A percentile compares a stretch with the other conserved stretches of the same genome.
Evolutionary conservation across 2,329 filamentous ascomycete species (phyloP).

Genomic region (Xylariaceae sp.): DNA sequence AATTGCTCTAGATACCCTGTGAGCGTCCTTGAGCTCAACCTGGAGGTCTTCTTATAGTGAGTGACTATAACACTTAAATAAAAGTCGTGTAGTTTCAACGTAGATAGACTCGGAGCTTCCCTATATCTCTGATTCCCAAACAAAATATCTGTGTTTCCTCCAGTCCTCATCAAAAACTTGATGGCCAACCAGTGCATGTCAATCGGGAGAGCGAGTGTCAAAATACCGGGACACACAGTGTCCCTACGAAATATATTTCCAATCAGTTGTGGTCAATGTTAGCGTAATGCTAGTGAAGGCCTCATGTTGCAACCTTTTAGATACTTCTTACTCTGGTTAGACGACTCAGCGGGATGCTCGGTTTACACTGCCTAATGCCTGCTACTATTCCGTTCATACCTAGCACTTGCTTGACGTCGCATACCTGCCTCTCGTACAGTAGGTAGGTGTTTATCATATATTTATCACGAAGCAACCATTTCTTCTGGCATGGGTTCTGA

Average conservation of each 20-base stretch:
- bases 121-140: not conserved
- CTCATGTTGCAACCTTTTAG: not conserved
- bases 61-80: not conserved
- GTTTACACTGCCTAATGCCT: too few species aligned
- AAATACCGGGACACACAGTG: not conserved
- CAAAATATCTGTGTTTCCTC: not conserved
- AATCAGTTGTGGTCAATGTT: not conserved
- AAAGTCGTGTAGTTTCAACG: not conserved
- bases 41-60: slow-evolving; percentile 78
- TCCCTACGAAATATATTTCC: not conserved
- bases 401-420: too few species aligned
- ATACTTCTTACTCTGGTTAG: not conserved
- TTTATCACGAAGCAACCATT: not conserved
- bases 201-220: not conserved
- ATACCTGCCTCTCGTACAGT: not conserved
- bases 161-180: not conserved
- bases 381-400: too few species aligned
- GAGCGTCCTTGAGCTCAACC: slow-evolving; percentile 88
- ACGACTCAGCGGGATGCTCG: too few species aligned
- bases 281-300: not conserved
- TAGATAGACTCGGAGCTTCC: not conserved
- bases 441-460: not conserved
- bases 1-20: slow-evolving; percentile 52
- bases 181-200: not conserved
- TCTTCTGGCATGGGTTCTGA: slow-evolving; percentile 32